Percentiles rank a stretch among this genome's conserved stretches.
phyloP scores from a whole-genome alignment of 306 rosid genomes.

The Dalbergia oliveri region DNA sequence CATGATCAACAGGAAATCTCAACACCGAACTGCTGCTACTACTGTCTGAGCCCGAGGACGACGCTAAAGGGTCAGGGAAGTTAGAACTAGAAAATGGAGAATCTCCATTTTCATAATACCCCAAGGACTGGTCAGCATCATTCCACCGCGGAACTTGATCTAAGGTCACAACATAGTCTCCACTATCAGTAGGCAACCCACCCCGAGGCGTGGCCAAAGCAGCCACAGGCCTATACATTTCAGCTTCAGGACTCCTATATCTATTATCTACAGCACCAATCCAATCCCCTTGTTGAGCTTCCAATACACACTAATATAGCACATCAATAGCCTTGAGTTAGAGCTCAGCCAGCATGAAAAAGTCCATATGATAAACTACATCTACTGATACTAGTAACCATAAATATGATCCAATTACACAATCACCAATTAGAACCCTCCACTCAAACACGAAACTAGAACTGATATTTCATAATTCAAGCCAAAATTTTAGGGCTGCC shows the following conservation, averaged over 20 bases:
- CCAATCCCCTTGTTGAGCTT: constrained; percentile 30
- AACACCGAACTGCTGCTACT: constrained; percentile 59
- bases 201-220: constrained; percentile 63
- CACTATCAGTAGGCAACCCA: constrained; percentile 72
- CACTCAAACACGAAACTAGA: not conserved
- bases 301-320: constrained; percentile 42
- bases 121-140: constrained; percentile 83
- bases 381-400: constrained; percentile 12
- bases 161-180: constrained; percentile 78
- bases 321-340: constrained; percentile 40
- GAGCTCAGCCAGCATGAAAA: constrained; percentile 39
- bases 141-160: constrained; percentile 97
- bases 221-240: constrained; percentile 83
- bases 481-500: constrained; percentile 12
- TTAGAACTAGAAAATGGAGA: constrained; percentile 64
- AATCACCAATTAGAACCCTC: constrained; percentile 13
- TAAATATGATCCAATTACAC: constrained; percentile 10
- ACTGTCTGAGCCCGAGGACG: constrained; percentile 55
- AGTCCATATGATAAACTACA: constrained; percentile 8
- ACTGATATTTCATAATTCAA: not conserved
- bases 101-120: constrained; percentile 64
- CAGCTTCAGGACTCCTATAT: constrained; percentile 35
- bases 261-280: constrained; percentile 44
- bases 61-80: constrained; percentile 84
- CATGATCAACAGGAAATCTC: constrained; percentile 88